Conservation (phyloP, 2,329 filamentous ascomycete genomes). For the Neodidymelliopsis sp. region DNA sequence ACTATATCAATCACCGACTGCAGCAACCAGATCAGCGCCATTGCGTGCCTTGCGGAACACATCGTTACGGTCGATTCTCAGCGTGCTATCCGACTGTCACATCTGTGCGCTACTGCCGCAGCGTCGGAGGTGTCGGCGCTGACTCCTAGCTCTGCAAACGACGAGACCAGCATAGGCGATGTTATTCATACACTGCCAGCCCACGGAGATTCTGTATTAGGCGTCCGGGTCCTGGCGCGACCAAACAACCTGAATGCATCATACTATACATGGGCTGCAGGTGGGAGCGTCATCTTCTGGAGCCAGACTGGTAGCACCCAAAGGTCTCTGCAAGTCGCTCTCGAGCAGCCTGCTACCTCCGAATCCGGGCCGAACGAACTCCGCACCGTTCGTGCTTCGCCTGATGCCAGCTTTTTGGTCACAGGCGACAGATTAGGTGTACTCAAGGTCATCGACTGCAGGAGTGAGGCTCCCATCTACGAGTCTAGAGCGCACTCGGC, state of each 20-base stretch:
- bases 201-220: constrained; percentile 68
- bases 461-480: constrained; percentile 67
- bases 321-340: constrained; percentile 68
- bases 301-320: constrained; percentile 73
- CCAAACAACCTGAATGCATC: constrained; percentile 69
- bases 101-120: constrained; percentile 53
- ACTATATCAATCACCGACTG: constrained; percentile 36
- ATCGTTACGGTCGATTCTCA: constrained; percentile 71
- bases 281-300: constrained; percentile 86
- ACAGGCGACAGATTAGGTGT: constrained; percentile 89
- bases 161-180: constrained; percentile 40
- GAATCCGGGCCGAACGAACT: constrained; percentile 64
- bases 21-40: constrained; percentile 47
- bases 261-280: constrained; percentile 89
- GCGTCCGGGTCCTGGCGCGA: constrained; percentile 70
- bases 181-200: constrained; percentile 58
- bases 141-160: not conserved
- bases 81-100: constrained; percentile 71
- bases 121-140: not conserved
- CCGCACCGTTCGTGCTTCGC: constrained; percentile 65
- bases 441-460: constrained; percentile 71
- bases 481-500: constrained; percentile 86
- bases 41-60: constrained; percentile 48
- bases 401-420: constrained; percentile 72
- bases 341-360: constrained; percentile 67